Conservation (phyloP, 2,329 filamentous ascomycete species). For the Fusarium secorum region DNA sequence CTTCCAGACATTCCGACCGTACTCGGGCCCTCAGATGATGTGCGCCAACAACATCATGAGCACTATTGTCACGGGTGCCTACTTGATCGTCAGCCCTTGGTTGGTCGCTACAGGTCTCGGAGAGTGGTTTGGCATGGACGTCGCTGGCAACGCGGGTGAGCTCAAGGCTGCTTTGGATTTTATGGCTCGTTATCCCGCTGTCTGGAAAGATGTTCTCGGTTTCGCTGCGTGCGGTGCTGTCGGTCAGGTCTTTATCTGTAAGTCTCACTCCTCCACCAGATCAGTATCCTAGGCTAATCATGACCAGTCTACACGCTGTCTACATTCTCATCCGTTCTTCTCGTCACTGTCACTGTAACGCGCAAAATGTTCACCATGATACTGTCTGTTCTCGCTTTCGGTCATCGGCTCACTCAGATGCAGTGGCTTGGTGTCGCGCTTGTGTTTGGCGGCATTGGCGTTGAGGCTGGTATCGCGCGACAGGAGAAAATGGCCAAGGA, state of each 20-base stretch:
- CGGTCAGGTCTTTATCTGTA: conserved; percentile 94
- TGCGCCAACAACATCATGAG: conserved; percentile 93
- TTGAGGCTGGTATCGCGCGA: conserved; percentile 83
- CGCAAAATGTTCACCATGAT: conserved; percentile 99
- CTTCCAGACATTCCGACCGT: conserved; percentile 80
- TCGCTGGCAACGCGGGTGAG: conserved; percentile 75
- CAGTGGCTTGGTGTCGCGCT: conserved; percentile 93
- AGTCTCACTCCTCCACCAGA: conserved; percentile 42
- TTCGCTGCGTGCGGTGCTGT: conserved; percentile 91
- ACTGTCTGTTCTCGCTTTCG: conserved; percentile 92
- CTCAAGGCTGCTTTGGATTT: conserved; percentile 81
- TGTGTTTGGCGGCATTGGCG: conserved; percentile 94
- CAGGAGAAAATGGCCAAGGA: conserved; percentile 86
- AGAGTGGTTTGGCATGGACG: conserved; percentile 71
- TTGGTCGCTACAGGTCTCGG: conserved; percentile 73
- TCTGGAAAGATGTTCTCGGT: conserved; percentile 86
- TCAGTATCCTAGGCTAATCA: conserved; percentile 26
- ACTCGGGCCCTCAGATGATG: conserved; percentile 98
- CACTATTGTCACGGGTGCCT: conserved; percentile 77
- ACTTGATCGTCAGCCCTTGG: conserved; percentile 81
- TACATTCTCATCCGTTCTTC: conserved; percentile 87
- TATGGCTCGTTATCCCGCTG: conserved; percentile 78
- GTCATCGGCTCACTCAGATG: conserved; percentile 83
- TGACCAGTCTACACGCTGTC: conserved; percentile 82
- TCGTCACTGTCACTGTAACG: conserved; percentile 96